These are phyloP conservation scores for Colletotrichum horii DNA, from an alignment of 2,329 filamentous ascomycete species.

Conservation along the genomic window DNA sequence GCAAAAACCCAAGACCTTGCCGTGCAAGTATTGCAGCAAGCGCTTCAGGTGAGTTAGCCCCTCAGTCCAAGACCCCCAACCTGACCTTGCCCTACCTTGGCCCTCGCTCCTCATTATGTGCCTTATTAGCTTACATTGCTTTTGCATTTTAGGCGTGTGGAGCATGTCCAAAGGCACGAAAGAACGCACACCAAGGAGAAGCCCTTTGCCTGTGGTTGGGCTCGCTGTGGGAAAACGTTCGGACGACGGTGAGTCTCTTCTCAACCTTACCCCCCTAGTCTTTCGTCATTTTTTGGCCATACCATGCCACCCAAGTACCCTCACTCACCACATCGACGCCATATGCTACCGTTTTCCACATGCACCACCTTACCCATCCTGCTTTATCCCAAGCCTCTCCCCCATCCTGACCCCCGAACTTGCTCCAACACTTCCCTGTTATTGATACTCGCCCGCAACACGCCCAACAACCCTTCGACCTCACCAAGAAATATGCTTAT, in stretches of 20 bases:
- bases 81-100: slow-evolving; percentile 18
- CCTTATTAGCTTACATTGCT: slow-evolving; percentile 45
- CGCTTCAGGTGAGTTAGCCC: slow-evolving; percentile 59
- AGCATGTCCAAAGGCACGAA: slow-evolving; percentile 69
- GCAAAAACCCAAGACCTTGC: slow-evolving; percentile 66
- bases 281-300: slow-evolving; percentile 7
- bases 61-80: slow-evolving; percentile 14
- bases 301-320: slow-evolving; percentile 8
- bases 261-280: slow-evolving; percentile 15
- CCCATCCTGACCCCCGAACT: not conserved
- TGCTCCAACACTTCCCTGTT: not conserved
- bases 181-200: slow-evolving; percentile 71
- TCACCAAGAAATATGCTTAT: slow-evolving; percentile 49
- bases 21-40: slow-evolving; percentile 68
- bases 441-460: slow-evolving; percentile 11
- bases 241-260: slow-evolving; percentile 59
- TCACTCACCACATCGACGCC: slow-evolving; percentile 9
- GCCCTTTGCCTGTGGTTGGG: slow-evolving; percentile 65
- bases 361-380: slow-evolving; percentile 10
- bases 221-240: slow-evolving; percentile 67
- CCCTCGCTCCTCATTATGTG: slow-evolving; percentile 9
- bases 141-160: slow-evolving; percentile 58
- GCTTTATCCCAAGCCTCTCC: slow-evolving; percentile 12
- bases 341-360: slow-evolving; percentile 1
- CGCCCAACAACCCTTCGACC: not conserved